Evolutionary conservation across 108 stramenopile species (phyloP).

Genomic region (Discostella stelligeroides): DNA sequence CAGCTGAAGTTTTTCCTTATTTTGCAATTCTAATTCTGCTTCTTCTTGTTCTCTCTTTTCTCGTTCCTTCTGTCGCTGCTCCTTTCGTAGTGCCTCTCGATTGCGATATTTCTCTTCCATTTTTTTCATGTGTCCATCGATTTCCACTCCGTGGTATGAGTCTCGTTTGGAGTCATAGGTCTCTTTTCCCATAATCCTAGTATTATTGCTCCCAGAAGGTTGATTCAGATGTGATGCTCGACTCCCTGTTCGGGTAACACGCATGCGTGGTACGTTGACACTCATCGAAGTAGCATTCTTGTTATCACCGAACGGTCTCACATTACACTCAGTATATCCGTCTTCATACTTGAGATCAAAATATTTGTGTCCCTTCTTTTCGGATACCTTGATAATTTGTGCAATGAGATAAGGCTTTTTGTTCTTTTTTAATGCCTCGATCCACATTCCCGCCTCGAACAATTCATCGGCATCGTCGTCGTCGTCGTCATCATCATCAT

Average conservation of each 20-base stretch:
- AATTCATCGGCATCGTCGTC: conserved; percentile 29
- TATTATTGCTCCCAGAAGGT: background rate
- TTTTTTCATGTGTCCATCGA: conserved; percentile 60
- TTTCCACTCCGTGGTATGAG: conserved; percentile 89
- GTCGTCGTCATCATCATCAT: background rate
- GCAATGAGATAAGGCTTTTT: conserved; percentile 86
- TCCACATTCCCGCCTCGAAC: conserved; percentile 82
- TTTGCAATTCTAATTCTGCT: conserved; percentile 35
- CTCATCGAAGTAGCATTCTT: conserved; percentile 19
- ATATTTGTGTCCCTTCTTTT: conserved; percentile 53
- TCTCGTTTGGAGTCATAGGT: conserved; percentile 92
- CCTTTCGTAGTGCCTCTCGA: conserved; percentile 69
- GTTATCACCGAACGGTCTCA: conserved; percentile 52
- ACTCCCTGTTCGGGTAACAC: conserved; percentile 84
- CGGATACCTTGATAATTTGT: conserved; percentile 73
- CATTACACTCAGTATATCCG: conserved; percentile 71
- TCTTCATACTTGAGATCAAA: conserved; percentile 86
- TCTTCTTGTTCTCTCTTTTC: conserved; percentile 39
- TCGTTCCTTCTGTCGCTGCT: conserved; percentile 55
- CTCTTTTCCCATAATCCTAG: conserved; percentile 62
- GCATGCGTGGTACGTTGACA: conserved; percentile 85
- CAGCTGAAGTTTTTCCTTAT: conserved; percentile 35
- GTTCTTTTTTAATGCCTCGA: conserved; percentile 84
- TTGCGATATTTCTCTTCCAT: conserved; percentile 62
- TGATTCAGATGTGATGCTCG: conserved; percentile 11